Conservation (phyloP, 495 filamentous ascomycete species). For the Aspergillus panamensis region DNA sequence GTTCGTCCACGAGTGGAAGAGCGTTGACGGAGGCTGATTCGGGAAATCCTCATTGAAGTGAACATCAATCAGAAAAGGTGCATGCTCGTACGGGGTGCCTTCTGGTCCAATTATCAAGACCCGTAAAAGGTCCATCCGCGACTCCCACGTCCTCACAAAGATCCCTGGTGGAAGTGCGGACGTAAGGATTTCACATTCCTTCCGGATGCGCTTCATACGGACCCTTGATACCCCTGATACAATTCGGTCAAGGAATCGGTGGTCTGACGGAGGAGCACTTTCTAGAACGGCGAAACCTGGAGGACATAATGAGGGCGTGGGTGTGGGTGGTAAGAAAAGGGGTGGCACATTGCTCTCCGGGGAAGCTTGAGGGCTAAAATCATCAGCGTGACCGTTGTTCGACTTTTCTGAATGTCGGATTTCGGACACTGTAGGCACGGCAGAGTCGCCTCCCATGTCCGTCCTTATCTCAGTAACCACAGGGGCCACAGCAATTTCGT, state of each 20-base stretch:
- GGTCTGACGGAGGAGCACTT: conserved; percentile 40
- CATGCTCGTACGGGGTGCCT: conserved; percentile 60
- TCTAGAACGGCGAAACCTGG: conserved; percentile 45
- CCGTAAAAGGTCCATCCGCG: conserved; percentile 54
- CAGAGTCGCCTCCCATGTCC: too few relatives aligned
- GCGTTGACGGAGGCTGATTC: conserved; percentile 41
- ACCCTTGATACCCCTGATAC: conserved; percentile 12
- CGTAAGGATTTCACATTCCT: conserved; percentile 56
- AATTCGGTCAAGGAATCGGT: conserved; percentile 39
- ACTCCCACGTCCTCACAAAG: conserved; percentile 58
- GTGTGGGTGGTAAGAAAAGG: conserved; percentile 21
- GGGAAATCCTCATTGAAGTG: conserved; percentile 48
- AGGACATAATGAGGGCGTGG: conserved; percentile 27
- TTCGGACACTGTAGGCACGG: conserved; percentile 1
- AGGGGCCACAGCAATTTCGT: background rate
- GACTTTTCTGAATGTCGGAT: conserved; percentile 2
- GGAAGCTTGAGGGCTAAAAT: background rate
- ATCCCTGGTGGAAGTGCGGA: conserved; percentile 54
- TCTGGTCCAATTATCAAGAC: conserved; percentile 56
- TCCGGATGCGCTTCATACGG: conserved; percentile 46
- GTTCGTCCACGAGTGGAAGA: conserved; percentile 58
- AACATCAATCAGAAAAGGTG: conserved; percentile 59
- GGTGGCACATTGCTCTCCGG: background rate
- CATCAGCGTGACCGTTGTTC: background rate
- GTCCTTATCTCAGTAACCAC: conserved; percentile 10